Evolutionary conservation across 2,329 filamentous ascomycete genomes (phyloP), one percentile per base, ranked within the genome.

Genomic region (Cryphonectria parasitica): DNA sequence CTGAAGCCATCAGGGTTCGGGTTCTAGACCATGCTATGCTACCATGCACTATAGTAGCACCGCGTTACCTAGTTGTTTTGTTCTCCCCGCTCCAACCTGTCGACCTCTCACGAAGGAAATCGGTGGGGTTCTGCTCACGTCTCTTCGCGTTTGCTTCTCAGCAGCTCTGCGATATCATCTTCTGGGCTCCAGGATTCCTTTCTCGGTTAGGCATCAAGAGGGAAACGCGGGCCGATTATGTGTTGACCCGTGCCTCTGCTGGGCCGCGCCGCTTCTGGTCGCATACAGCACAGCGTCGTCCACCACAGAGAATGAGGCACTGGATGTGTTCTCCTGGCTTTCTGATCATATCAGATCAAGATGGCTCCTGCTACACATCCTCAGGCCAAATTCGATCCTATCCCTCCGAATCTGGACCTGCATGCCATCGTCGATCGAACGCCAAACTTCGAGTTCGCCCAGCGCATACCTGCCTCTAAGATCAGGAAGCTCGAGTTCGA

Each of bases 311-410:
- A 28, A 43, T n/a, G 6, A 45, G 43, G 41, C 43, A 43, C 60
- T 31, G 5, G 19, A 13, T 19, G 17, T 31, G 11, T 34, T 39
- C 41, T 22, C 45, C 22, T 11, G 60, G 22, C 6, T 28, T 17
- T 17, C 11, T 39, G n/a, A 49, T 17, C 61, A 63, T 58, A 70
- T 43, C 66, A 68, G 69, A 72, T n/a, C 76, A 86, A 77, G 39
- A 97, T 97, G 94, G 92, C 93, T 68, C 83, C 85, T 22, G 86
- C 91, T 19, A 84, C 91, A 71, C 90, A 95, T 76, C 93, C 93
- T 0, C 91, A 94, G 77, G 94, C 94, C 22, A 93, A 94, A 66
- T 98, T 98, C 80, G 94, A 97, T 79, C 95, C 95, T 1, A 92
- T 98, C 63, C 89, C 94, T 0, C 95, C 95, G 0, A 89, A 95